Evolutionary conservation across 768 basidiomycete genomes (phyloP).

Genomic region (Mycena venus): DNA sequence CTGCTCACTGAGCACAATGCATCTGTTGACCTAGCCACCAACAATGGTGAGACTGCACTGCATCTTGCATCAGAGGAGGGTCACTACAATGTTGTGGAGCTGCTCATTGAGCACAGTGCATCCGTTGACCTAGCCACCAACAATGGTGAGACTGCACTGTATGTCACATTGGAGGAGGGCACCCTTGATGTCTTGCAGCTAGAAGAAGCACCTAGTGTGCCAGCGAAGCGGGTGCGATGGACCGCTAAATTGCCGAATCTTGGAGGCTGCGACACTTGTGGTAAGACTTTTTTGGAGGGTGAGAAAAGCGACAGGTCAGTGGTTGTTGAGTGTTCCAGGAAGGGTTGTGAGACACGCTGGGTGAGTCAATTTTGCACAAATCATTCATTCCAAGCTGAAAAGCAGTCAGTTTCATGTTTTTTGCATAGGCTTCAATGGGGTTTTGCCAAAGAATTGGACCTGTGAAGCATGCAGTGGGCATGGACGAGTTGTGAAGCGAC

Average conservation of each 20-base stretch:
- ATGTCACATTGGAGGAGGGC: too few species aligned
- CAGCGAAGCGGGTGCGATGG: too few species aligned
- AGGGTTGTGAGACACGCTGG: neutral
- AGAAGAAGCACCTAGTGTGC: too few species aligned
- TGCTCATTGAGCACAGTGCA: too few species aligned
- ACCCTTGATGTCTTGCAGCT: too few species aligned
- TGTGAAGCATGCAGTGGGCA: neutral
- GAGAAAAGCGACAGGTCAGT: neutral
- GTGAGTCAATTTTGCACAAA: neutral
- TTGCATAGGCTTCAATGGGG: neutral
- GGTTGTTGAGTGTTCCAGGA: neutral
- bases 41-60: too few species aligned
- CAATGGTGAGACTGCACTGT: too few species aligned
- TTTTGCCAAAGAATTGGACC: neutral
- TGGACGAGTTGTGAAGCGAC: neutral
- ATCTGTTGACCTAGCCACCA: too few species aligned
- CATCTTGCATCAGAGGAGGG: too few species aligned
- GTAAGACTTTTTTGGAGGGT: neutral
- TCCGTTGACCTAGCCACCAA: too few species aligned
- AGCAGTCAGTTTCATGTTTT: neutral
- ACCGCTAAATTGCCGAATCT: neutral
- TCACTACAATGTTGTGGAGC: too few species aligned
- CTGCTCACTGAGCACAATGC: too few species aligned
- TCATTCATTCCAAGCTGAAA: neutral
- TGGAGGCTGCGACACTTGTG: neutral